phyloP scores from a whole-genome alignment of 2,329 filamentous ascomycete species.

The Clonostachys rhizophaga region DNA sequence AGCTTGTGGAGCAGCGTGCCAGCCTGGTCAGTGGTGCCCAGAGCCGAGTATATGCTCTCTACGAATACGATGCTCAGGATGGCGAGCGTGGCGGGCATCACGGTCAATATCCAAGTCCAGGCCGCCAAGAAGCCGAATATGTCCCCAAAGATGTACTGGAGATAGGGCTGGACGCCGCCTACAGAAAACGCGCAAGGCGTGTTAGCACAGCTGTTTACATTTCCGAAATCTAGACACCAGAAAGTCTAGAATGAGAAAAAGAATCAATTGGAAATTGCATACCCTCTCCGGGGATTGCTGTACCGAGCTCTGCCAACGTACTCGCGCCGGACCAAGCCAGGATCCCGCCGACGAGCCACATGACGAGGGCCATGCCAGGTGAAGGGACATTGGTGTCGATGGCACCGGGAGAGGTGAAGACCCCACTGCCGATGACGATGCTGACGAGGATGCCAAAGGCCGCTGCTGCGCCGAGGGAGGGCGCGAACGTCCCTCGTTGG shows the following conservation, averaged over 20 bases:
- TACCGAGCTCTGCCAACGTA: conserved; percentile 59
- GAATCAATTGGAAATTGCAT: conserved; percentile 9
- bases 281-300: conserved; percentile 57
- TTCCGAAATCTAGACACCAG: neutral
- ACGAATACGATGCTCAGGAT: conserved; percentile 62
- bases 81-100: conserved; percentile 60
- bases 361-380: conserved; percentile 48
- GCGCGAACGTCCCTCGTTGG: conserved; percentile 22
- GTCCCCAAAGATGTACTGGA: conserved; percentile 57
- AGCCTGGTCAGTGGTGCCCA: conserved; percentile 38
- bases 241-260: neutral
- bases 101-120: conserved; percentile 61
- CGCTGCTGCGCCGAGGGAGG: conserved; percentile 40
- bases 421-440: conserved; percentile 60
- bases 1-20: conserved; percentile 41
- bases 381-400: conserved; percentile 62
- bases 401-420: conserved; percentile 60
- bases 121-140: conserved; percentile 57
- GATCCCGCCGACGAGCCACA: conserved; percentile 58
- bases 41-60: conserved; percentile 51
- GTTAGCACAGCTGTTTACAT: neutral
- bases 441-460: conserved; percentile 57
- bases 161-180: conserved; percentile 59
- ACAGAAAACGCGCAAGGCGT: neutral
- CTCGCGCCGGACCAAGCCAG: conserved; percentile 61